Conservation (phyloP, 129 eudicot species). For the Artemisia tridentata region DNA sequence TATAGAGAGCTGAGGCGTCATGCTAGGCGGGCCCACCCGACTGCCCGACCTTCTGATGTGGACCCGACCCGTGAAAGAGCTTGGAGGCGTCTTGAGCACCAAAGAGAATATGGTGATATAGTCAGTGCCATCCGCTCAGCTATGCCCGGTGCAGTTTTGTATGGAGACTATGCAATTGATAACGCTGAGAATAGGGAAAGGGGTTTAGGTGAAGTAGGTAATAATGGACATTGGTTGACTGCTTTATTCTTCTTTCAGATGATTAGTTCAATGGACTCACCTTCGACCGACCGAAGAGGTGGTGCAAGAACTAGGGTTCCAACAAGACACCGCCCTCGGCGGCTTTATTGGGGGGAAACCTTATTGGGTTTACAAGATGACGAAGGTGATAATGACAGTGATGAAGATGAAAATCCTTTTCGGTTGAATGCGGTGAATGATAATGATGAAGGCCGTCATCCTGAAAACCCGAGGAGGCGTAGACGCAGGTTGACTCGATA, state of each 20-base stretch:
- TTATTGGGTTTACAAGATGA: conserved; percentile 70
- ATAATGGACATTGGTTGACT: conserved; percentile 55
- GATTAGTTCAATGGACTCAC: conserved; percentile 65
- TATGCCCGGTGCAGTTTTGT: conserved; percentile 78
- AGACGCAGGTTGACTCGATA: conserved; percentile 58
- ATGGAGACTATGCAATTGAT: conserved; percentile 83
- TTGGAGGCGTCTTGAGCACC: conserved; percentile 80
- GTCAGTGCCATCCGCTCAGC: conserved; percentile 90
- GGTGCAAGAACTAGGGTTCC: conserved; percentile 58
- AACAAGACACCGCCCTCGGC: conserved; percentile 50
- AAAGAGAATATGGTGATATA: conserved; percentile 78
- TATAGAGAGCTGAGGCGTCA: conserved; percentile 76
- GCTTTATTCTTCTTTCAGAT: conserved; percentile 73
- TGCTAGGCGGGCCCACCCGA: conserved; percentile 89
- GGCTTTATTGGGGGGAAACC: conserved; percentile 74
- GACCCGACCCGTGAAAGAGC: conserved; percentile 86
- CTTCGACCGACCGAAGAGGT: conserved; percentile 48
- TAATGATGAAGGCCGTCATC: conserved; percentile 46
- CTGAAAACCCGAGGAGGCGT: conserved; percentile 56
- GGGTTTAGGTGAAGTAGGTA: conserved; percentile 38
- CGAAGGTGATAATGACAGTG: conserved; percentile 41
- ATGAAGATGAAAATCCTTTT: conserved; percentile 38
- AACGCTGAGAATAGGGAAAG: conserved; percentile 48
- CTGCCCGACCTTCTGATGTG: conserved; percentile 73
- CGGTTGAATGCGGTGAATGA: conserved; percentile 39